Evolutionary conservation across 2,329 filamentous ascomycete genomes (phyloP), one percentile per base, ranked within the genome.

Genomic region (Neonectria punicea): DNA sequence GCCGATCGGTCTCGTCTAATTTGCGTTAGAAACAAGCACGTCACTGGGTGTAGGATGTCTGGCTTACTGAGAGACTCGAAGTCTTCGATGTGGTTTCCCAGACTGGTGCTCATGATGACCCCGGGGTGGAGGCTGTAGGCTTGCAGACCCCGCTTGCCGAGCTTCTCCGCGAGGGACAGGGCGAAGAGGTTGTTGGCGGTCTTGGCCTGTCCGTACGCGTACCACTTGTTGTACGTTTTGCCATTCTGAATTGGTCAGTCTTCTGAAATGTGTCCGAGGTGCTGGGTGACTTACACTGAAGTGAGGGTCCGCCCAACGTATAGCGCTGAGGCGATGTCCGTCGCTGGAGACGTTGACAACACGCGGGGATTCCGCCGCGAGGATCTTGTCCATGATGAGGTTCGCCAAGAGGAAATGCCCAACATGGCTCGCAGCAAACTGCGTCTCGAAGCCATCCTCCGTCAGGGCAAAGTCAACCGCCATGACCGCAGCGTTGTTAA

Each of bases 341-440:
- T 76, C 66, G 61, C 76, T 76, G n/a, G 76, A 77, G 7, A 85
- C 76, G 61, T 79, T 84, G 39, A 85, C 76, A 9, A 85, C 71
- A 0, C 83, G 74, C 9, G 67, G 78, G 36, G 66, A 73, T 58
- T 53, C 63, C 36, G 79, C 72, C 4, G 73, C 75, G 18, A 83
- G 71, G 4, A 85, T 64, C 68, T 83, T 83, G 0, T 74, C 74
- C 75, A 83, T 80, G 50, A 85, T 71, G 20, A 83, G 72, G 66
- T 82, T 82, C 14, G 81, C 80, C 39, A 86, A 75, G 2, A 85
- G 75, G 53, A 82, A 86, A 68, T 84, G 84, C 0, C 79, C 80
- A 6, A 86, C 55, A 56, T 86, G 80, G 55, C 84, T 84, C 2
- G 79, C 79, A 0, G 77, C 81, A 53, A 86, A 81, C 61, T 83